These are phyloP conservation scores for Hansenula sp. DNA, from an alignment of 1,139 yeast genomes.

Conservation along the genomic window DNA sequence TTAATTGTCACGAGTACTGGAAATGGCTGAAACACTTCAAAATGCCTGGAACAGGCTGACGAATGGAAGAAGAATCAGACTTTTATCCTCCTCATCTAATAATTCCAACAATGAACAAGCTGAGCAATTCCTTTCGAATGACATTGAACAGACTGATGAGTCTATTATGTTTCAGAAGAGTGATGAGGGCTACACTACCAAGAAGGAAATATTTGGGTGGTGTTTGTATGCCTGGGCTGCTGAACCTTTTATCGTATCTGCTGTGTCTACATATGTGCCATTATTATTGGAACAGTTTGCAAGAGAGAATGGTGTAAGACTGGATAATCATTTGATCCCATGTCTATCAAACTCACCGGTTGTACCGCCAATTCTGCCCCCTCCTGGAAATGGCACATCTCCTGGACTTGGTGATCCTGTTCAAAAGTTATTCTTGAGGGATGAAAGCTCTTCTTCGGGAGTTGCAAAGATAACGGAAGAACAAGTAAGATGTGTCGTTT, in stretches of 20 bases:
- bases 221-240: constrained; percentile 62
- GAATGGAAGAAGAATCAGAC: neutral
- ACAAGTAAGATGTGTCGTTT: constrained; percentile 36
- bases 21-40: too few relatives aligned
- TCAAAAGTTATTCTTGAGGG: constrained; percentile 2
- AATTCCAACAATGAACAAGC: neutral
- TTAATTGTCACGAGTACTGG: too few relatives aligned
- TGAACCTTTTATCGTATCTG: constrained; percentile 71
- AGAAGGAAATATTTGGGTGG: constrained; percentile 44
- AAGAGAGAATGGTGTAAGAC: constrained; percentile 57
- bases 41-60: neutral
- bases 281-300: constrained; percentile 63
- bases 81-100: neutral
- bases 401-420: neutral
- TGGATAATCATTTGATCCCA: constrained; percentile 44
- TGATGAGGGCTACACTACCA: constrained; percentile 23
- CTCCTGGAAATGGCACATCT: constrained; percentile 19
- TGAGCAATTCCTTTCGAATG: neutral
- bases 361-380: constrained; percentile 27
- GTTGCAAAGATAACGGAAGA: neutral
- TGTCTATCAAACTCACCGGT: constrained; percentile 31
- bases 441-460: too few relatives aligned
- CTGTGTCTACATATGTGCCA: constrained; percentile 70
- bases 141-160: neutral
- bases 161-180: neutral